Evolutionary conservation across 2,329 filamentous ascomycete species (phyloP), one percentile per base, ranked within the genome.

Genomic region (Xylogone sp.): DNA sequence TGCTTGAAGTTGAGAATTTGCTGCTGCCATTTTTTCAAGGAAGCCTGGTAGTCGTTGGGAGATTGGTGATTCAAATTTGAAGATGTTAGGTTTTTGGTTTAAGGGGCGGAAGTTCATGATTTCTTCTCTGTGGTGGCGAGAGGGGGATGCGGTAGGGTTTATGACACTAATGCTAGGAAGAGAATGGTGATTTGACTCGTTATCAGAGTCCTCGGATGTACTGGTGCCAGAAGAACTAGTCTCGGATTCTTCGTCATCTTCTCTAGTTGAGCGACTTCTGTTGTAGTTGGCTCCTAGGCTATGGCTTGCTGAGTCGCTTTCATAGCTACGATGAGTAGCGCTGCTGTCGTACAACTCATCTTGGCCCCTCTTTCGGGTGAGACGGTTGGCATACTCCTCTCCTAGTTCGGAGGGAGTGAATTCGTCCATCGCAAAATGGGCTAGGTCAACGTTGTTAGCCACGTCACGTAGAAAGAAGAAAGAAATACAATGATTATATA

Each of bases 51-150:
- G 45, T 9, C 43, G 29, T 21, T 21, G 21, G 12, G 43, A 18
- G 7, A 56, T 24, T 20, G 51, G 42, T 1, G 50, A 53, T n/a
- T 49, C 21, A 21, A 50, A 34, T 9, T 57, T 46, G 42, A 42
- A 29, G 39, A 57, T 53, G 4, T 48, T 53, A 4, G 57, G 55
- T 42, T 59, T 56, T 29, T 56, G 51, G 39, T 54, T 56, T 9
- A 46, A 22, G 22, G 59, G 57, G n/a, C 53, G 54, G 46, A 59
- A 48, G 46, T 59, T 59, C 21, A 51, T 50, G 21, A 60, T 56
- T 39, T 51, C 53, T 18, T 45, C 20, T 45, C 43, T 21, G n/a
- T 7, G 8, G n/a, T 16, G 34, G n/a, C n/a, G 8, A 39, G 34
- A 7, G 5, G 34, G 34, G 8, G 34, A 18, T 9, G 34, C 34